Evolutionary conservation across 768 basidiomycete genomes (phyloP), one percentile per base, ranked within the genome.

Genomic region (Trametes villosa): DNA sequence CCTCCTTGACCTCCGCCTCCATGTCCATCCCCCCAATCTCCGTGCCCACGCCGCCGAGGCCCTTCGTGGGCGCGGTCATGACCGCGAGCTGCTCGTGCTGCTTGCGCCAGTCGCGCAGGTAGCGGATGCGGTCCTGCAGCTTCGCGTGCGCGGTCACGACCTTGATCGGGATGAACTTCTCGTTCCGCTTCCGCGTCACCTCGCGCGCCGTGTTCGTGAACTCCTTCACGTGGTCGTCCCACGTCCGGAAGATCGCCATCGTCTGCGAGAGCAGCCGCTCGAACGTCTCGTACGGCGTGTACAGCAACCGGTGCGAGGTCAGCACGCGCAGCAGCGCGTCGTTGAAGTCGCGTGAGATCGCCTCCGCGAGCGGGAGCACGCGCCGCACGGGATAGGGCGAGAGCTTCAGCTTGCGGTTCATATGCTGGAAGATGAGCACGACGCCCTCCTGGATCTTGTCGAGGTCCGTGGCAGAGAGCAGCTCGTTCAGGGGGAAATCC

Each of bases 101-200:
- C 72, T 97, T 94, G 69, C 96, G 79, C 89, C 96, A 98, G 45
- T 92, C 92, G 57, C 91, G 79, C 26, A 98, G 74, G 74, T 98
- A 98, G 12, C 89, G 77, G 60, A 87, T 84, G 42, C 96, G 80
- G 70, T 97, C 95, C 74, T 95, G 92, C 46, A 98, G 77, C 75
- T 94, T 94, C 31, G 87, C 88, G 67, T 98, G 97, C 1, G 93
- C 96, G 9, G 94, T 87, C 13, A 83, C 80, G 45, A 99, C 89
- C 76, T 97, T 97, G 80, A 98, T 98, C 7, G 94, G 96, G 60
- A 98, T 96, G 75, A 98, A 98, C 75, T 88, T 89, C 70, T 98
- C 97, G 31, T 79, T 80, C 9, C 96, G 85, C 75, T 94, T 92
- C 59, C 95, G 79, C 47, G 92, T 94, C 45, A 97, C 89, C 68